Evolutionary conservation across 768 basidiomycete genomes (phyloP).

Genomic region (Candolleomyces aberdarensis): DNA sequence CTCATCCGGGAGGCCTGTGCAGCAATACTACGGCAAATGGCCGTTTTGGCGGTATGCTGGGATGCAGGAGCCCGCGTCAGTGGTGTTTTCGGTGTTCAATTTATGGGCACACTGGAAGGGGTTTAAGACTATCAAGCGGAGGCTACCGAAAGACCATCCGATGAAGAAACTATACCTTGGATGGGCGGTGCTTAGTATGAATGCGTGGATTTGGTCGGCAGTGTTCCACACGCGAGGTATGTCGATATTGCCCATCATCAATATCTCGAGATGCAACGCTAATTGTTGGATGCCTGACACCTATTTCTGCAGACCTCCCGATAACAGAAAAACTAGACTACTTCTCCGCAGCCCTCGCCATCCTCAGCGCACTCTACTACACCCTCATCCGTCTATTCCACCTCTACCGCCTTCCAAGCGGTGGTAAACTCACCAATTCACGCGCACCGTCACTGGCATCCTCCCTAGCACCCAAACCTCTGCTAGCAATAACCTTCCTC

Average conservation of each 20-base stretch:
- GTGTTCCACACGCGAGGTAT: conserved; percentile 92
- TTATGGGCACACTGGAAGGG: conserved; percentile 73
- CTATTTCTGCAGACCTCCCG: conserved; percentile 59
- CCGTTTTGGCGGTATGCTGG: conserved; percentile 88
- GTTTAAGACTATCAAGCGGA: conserved; percentile 40
- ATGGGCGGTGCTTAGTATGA: conserved; percentile 72
- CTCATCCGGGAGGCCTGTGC: conserved; percentile 38
- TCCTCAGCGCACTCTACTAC: conserved; percentile 78
- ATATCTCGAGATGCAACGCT: too few species aligned
- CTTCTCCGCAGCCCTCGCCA: conserved; percentile 87
- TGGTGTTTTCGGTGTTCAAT: conserved; percentile 86
- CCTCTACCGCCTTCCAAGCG: conserved; percentile 49
- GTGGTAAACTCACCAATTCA: conserved; percentile 18
- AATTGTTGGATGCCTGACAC: not conserved
- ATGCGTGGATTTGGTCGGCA: conserved; percentile 90
- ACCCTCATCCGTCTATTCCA: conserved; percentile 75
- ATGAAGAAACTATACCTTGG: conserved; percentile 65
- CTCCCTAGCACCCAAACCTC: conserved; percentile 1
- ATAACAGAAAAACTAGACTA: conserved; percentile 91
- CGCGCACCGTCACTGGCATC: conserved; percentile 19
- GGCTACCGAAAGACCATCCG: conserved; percentile 55
- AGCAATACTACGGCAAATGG: conserved; percentile 97
- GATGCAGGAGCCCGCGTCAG: conserved; percentile 93
- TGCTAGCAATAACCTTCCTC: conserved; percentile 53
- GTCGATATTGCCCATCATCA: conserved; percentile 15